Base-by-base conservation (phyloP, 208 protist species). In the Novymonas esmeraldas region DNA sequence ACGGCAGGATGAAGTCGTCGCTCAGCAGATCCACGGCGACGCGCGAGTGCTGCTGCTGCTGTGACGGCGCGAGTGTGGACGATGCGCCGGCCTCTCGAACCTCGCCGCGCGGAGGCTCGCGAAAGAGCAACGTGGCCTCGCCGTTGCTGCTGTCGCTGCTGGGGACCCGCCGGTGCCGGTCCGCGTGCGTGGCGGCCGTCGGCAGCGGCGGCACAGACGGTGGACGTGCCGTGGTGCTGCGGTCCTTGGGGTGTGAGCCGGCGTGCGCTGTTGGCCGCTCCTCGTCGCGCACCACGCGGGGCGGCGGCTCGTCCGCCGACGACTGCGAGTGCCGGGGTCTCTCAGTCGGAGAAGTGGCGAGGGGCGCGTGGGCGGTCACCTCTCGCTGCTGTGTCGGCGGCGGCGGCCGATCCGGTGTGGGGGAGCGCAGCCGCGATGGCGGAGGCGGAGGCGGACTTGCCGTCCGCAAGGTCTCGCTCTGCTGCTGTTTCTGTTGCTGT, bases 171-270 rank as follows among this genome's bases (percentile, higher is more conserved):
- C 16, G 45, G 22, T 28, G 42, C 5, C 13, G 16, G 50, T 16
- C 56, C 45, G 22, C 6, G n/a, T 26, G 42, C 7, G 42, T 13
- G 54, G 69, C 52, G 54, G 51, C 39, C 36, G 11, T 11, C 11
- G 36, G 7, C 36, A 5, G 36, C 36, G 7, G 73, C 36, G 67
- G 65, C 18, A 54, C 70, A 20, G 65, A 57, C 24, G 58, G 61
- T n/a, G 64, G 73, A 9, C 64, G 67, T 36, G 77, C 77, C 13
- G 77, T 82, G 1, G 46, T 66, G 42, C 77, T 82, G 18, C 77
- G 76, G 39, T 67, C 71, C 56, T 77, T 82, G 2, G 70, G 70
- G 26, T 59, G 65, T 0, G 70, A 70, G 52, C 61, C 55, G 26
- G 50, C 33, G 26, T 41, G 69, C 45, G 9, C 34, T 24, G 9